Percentiles rank a stretch among this genome's conserved stretches.
phyloP scores from a whole-genome alignment of 768 basidiomycete species.

The Naganishia onofrii region DNA sequence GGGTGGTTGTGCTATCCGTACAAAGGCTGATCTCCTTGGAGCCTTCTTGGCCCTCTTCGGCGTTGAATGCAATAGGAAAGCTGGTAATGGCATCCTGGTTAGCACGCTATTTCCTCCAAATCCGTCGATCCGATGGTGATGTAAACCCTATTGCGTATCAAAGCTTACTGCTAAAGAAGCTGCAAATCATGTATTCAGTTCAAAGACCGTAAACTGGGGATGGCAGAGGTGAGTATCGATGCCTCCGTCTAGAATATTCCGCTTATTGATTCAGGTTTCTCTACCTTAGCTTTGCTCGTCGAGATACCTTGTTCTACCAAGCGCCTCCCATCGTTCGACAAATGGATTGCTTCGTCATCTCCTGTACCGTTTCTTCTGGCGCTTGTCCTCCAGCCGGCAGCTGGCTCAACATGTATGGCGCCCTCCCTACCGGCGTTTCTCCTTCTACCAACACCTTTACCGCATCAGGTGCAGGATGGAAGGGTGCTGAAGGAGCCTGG shows the following conservation, averaged over 20 bases:
- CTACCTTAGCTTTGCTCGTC: constrained; percentile 60
- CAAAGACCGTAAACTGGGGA: constrained; percentile 78
- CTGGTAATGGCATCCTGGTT: neutral
- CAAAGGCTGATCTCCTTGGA: neutral
- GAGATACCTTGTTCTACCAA: constrained; percentile 68
- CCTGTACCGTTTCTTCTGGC: constrained; percentile 73
- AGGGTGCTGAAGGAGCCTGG: constrained; percentile 40
- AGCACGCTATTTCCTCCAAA: constrained; percentile 2
- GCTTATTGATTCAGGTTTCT: neutral
- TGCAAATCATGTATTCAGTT: constrained; percentile 37
- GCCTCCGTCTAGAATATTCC: neutral
- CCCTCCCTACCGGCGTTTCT: constrained; percentile 50
- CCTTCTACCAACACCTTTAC: constrained; percentile 4
- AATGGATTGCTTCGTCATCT: constrained; percentile 69
- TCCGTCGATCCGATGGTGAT: constrained; percentile 33
- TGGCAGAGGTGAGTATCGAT: constrained; percentile 59
- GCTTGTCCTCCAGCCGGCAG: constrained; percentile 57
- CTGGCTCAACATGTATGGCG: constrained; percentile 47
- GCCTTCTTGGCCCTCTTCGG: neutral
- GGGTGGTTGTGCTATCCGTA: neutral
- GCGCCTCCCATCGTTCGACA: constrained; percentile 52
- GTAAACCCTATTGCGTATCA: neutral
- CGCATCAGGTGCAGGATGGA: constrained; percentile 37
- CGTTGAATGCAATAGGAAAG: neutral
- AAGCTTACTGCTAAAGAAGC: constrained; percentile 27